Percentiles rank a stretch among this genome's conserved stretches.
Evolutionary conservation across 78 protist species (phyloP).

Genomic region (Planoprotostelium fungivorum): DNA sequence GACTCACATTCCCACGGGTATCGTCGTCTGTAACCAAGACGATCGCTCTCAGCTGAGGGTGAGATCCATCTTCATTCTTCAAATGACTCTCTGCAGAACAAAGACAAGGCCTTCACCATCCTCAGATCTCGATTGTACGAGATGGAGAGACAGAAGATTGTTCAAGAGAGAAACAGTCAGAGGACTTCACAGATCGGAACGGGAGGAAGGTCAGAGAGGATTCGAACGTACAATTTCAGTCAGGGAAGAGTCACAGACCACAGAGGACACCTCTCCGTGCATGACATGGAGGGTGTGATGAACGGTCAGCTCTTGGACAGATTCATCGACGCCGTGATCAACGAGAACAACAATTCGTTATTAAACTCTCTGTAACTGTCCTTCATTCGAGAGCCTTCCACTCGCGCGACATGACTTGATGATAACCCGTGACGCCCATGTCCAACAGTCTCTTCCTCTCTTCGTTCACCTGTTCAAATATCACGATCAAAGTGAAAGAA

Average conservation of each 20-base stretch:
- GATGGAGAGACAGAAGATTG: conserved; percentile 14
- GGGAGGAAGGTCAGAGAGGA: conserved; percentile 62
- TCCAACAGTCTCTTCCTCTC: neutral
- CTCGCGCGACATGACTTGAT: too few species aligned
- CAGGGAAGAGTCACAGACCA: conserved; percentile 92
- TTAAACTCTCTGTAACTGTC: too few species aligned
- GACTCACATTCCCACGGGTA: conserved; percentile 89
- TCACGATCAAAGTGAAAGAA: neutral
- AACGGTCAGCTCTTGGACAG: conserved; percentile 21
- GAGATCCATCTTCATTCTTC: neutral
- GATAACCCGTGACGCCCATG: neutral
- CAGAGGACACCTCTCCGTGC: conserved; percentile 37
- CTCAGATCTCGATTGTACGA: conserved; percentile 62
- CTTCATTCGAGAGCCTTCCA: too few species aligned
- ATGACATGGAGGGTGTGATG: conserved; percentile 27
- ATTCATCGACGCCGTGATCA: conserved; percentile 36
- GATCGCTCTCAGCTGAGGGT: conserved; percentile 79
- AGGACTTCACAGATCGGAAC: conserved; percentile 52
- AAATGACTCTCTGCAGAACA: conserved; percentile 23
- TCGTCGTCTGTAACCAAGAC: conserved; percentile 67
- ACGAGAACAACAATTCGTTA: conserved; percentile 29
- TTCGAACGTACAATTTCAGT: conserved; percentile 82
- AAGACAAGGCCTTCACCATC: conserved; percentile 67
- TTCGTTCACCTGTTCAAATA: neutral
- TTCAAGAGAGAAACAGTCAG: conserved; percentile 10